Conservation (phyloP, 2,329 filamentous ascomycete genomes). For the Ophiocordyceps camponoti-floridani region DNA sequence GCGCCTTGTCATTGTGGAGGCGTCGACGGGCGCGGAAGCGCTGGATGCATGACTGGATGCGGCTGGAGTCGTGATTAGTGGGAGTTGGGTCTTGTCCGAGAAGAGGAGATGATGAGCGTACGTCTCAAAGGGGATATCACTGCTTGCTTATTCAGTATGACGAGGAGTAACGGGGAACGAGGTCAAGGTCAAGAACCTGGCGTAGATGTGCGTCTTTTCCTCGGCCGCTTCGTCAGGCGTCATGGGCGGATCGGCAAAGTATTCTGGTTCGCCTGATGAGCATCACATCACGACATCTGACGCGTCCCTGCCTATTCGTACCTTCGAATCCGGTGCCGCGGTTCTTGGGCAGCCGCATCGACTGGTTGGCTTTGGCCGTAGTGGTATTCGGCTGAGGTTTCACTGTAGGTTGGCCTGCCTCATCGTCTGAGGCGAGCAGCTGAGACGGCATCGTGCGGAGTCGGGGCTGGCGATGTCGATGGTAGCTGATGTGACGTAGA, state of each 20-base stretch:
- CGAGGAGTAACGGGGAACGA: background rate
- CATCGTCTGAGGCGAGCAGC: background rate
- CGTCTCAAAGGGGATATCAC: slow-evolving; percentile 36
- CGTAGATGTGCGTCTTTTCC: slow-evolving; percentile 49
- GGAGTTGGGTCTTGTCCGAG: background rate
- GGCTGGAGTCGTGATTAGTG: slow-evolving; percentile 26
- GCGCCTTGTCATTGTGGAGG: slow-evolving; percentile 41
- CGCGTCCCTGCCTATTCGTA: slow-evolving; percentile 8
- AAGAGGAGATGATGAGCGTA: slow-evolving; percentile 13
- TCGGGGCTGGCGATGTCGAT: no score
- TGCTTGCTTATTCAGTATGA: slow-evolving; percentile 12
- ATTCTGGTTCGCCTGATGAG: slow-evolving; percentile 34
- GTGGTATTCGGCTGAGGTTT: background rate
- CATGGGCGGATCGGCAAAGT: slow-evolving; percentile 62
- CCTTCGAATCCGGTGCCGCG: slow-evolving; percentile 54
- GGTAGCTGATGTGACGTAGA: no score
- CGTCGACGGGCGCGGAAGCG: slow-evolving; percentile 65
- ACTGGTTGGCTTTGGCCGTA: background rate
- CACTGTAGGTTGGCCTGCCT: background rate
- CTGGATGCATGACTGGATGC: slow-evolving; percentile 72
- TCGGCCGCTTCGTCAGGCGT: slow-evolving; percentile 49
- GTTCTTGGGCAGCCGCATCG: slow-evolving; percentile 15
- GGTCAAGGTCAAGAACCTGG: slow-evolving; percentile 26
- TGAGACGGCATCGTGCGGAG: background rate
- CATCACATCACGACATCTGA: background rate